phyloP scores from a whole-genome alignment of 1,139 yeast species.

The Yamadazyma taylorii region DNA sequence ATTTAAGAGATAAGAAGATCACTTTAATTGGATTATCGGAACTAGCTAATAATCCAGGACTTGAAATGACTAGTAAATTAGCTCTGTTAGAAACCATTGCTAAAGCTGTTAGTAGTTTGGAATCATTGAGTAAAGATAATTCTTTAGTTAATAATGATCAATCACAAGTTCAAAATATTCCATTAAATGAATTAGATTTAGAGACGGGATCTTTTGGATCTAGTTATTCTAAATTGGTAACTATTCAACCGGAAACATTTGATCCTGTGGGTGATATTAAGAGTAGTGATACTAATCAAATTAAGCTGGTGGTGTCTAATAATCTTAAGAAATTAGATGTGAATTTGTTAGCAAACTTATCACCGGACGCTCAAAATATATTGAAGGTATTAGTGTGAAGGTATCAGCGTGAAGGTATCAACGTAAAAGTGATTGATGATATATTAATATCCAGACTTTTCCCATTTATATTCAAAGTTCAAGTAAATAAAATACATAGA shows the following conservation, averaged over 20 bases:
- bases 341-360: slow-evolving; percentile 31
- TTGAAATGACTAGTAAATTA: slow-evolving; percentile 40
- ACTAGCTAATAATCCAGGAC: slow-evolving; percentile 31
- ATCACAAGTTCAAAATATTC: slow-evolving; percentile 12
- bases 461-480: neutral
- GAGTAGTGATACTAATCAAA: slow-evolving; percentile 34
- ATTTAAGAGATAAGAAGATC: slow-evolving; percentile 72
- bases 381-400: slow-evolving; percentile 12
- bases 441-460: no score
- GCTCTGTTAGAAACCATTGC: slow-evolving; percentile 55
- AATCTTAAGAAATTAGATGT: slow-evolving; percentile 35
- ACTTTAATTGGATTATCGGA: slow-evolving; percentile 73
- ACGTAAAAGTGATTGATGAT: no score
- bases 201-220: slow-evolving; percentile 82
- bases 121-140: slow-evolving; percentile 28
- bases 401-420: no score
- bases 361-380: slow-evolving; percentile 21
- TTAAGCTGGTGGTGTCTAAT: slow-evolving; percentile 29
- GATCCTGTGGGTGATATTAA: slow-evolving; percentile 64
- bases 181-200: slow-evolving; percentile 53
- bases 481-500: slow-evolving; percentile 1
- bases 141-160: slow-evolving; percentile 6
- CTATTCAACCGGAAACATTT: slow-evolving; percentile 57
- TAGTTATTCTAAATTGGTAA: slow-evolving; percentile 68
- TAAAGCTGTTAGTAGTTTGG: slow-evolving; percentile 43